Conservation (phyloP, 2,329 filamentous ascomycete genomes). For the Pseudogymnoascus sp. region DNA sequence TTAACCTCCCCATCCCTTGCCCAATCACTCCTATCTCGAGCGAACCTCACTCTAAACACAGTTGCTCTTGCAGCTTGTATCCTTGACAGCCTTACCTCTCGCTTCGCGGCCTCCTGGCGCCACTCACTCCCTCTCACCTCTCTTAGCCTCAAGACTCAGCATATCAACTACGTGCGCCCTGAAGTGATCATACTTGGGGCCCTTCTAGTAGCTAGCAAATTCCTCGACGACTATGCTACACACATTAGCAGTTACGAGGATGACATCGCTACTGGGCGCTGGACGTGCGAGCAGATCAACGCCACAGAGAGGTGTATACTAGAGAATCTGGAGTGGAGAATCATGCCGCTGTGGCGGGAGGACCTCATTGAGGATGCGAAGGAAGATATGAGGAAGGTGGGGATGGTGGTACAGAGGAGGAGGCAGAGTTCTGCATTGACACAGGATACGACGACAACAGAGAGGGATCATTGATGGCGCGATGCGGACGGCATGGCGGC, state of each 20-base stretch:
- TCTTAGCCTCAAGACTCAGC: constrained; percentile 27
- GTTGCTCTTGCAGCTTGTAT: constrained; percentile 60
- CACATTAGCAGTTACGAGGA: constrained; percentile 46
- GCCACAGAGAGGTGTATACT: constrained; percentile 57
- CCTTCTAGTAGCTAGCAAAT: constrained; percentile 57
- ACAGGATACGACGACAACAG: too few species aligned
- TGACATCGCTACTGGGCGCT: constrained; percentile 48
- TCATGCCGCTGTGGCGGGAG: constrained; percentile 53
- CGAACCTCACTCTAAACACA: constrained; percentile 52
- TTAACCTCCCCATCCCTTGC: constrained; percentile 51
- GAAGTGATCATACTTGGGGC: constrained; percentile 57
- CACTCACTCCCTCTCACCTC: constrained; percentile 45
- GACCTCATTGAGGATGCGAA: constrained; percentile 52
- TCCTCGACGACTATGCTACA: constrained; percentile 52
- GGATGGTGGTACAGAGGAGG: too few species aligned
- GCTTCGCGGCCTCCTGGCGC: constrained; percentile 57
- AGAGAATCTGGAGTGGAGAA: constrained; percentile 56
- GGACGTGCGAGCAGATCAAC: constrained; percentile 57
- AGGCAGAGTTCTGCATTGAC: too few species aligned
- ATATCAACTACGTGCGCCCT: constrained; percentile 55
- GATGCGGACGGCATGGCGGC: too few species aligned
- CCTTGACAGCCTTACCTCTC: constrained; percentile 55
- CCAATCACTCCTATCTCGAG: constrained; percentile 52
- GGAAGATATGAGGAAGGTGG: constrained; percentile 44
- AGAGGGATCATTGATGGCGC: too few species aligned